These are phyloP conservation scores for Podaxis sp. DNA, from an alignment of 768 basidiomycete species.

Conservation along the genomic window DNA sequence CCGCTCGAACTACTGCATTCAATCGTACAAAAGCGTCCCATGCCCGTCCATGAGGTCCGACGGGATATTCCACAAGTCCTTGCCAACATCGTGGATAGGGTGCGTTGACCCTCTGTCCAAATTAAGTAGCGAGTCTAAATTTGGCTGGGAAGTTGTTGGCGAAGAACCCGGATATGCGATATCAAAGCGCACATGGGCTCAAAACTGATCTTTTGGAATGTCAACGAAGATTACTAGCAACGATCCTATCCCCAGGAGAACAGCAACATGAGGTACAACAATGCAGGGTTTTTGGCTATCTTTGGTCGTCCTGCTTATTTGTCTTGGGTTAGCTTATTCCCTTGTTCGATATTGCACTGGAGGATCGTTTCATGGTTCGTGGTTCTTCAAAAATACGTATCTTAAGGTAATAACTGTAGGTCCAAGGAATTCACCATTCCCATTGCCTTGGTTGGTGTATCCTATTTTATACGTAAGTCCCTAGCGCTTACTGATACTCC, in stretches of 20 bases:
- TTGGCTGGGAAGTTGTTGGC: slow-evolving; percentile 48
- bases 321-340: slow-evolving; percentile 55
- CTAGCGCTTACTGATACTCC: slow-evolving; percentile 7
- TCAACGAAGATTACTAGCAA: slow-evolving; percentile 60
- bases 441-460: slow-evolving; percentile 50
- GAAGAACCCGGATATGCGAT: slow-evolving; percentile 67
- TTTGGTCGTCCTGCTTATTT: slow-evolving; percentile 13
- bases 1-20: slow-evolving; percentile 66
- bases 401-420: neutral
- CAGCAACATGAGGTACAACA: slow-evolving; percentile 52
- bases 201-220: slow-evolving; percentile 69
- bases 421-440: slow-evolving; percentile 70
- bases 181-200: slow-evolving; percentile 71
- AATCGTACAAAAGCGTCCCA: slow-evolving; percentile 70
- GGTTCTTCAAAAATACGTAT: neutral
- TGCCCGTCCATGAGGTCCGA: slow-evolving; percentile 74
- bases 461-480: neutral
- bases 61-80: slow-evolving; percentile 73
- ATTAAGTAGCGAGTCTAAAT: slow-evolving; percentile 12
- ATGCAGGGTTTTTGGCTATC: neutral
- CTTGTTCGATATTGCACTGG: slow-evolving; percentile 60
- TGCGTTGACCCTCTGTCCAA: slow-evolving; percentile 19
- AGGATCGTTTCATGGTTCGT: slow-evolving; percentile 63
- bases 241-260: slow-evolving; percentile 56
- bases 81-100: slow-evolving; percentile 70